A percentile compares a stretch with the other conserved stretches of the same genome.
Evolutionary conservation across 176 grass and related monocot species (phyloP).

Genomic region (Paspalum notatum): DNA sequence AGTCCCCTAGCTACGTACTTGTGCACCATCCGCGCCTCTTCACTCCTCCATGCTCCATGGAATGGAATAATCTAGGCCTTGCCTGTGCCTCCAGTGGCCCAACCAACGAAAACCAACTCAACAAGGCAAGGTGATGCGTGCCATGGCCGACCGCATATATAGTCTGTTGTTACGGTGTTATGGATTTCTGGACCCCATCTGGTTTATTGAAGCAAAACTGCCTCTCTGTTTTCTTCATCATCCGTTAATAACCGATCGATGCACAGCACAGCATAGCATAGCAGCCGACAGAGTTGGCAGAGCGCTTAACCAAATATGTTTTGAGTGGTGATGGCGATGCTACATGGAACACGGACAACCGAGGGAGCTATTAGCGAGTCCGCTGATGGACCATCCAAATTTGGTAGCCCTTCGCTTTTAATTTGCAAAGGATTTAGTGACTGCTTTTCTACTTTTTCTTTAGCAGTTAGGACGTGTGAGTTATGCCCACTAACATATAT

Average conservation of each 20-base stretch:
- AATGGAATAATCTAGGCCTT: neutral
- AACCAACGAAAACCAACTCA: too few species aligned
- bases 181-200: too few species aligned
- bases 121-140: neutral
- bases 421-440: neutral
- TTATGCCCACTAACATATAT: neutral
- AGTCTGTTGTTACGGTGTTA: too few species aligned
- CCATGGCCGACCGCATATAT: neutral
- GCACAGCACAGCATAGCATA: too few species aligned
- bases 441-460: neutral
- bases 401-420: conserved; percentile 19
- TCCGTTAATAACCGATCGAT: too few species aligned
- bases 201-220: neutral
- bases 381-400: conserved; percentile 1
- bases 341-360: neutral
- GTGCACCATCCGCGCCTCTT: neutral
- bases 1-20: neutral
- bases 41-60: neutral
- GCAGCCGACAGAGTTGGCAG: too few species aligned
- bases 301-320: neutral
- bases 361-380: neutral
- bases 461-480: neutral
- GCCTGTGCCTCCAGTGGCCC: neutral
- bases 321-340: neutral
- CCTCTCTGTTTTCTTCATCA: too few species aligned